phyloP scores from a whole-genome alignment of 2,329 filamentous ascomycete species.

The Aspergillus awamori region DNA sequence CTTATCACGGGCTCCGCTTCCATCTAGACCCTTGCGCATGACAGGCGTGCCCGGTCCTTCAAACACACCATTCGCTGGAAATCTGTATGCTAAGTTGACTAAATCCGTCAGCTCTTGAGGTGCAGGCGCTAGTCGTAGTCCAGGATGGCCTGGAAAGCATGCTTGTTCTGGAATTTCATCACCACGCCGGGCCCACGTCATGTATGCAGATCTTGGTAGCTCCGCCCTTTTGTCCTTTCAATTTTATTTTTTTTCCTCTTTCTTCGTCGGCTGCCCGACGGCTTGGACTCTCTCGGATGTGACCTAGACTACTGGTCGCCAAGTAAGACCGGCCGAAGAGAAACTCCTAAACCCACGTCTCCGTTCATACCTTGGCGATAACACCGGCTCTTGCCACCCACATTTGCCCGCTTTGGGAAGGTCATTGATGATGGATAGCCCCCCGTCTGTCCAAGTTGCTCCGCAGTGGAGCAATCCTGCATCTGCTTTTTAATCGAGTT shows the following conservation, averaged over 20 bases:
- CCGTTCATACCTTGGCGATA: constrained; percentile 2
- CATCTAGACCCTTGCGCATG: constrained; percentile 7
- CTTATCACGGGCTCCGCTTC: constrained; percentile 4
- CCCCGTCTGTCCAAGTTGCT: neutral
- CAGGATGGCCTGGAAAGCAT: constrained; percentile 8
- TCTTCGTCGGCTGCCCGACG: constrained; percentile 4
- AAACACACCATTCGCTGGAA: neutral
- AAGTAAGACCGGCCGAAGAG: constrained; percentile 4
- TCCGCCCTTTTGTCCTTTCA: neutral
- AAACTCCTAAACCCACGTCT: neutral
- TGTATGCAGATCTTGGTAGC: constrained; percentile 4
- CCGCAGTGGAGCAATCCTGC: constrained; percentile 6
- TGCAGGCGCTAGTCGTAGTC: neutral
- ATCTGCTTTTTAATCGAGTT: neutral
- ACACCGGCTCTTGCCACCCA: constrained; percentile 6
- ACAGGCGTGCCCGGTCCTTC: neutral
- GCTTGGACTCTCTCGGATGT: constrained; percentile 1
- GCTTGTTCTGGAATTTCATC: constrained; percentile 5
- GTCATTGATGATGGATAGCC: constrained; percentile 1
- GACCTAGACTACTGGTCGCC: constrained; percentile 8
- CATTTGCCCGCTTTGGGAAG: constrained; percentile 5
- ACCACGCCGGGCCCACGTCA: neutral
- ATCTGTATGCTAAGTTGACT: neutral
- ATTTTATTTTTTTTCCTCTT: too few species aligned
- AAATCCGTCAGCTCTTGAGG: constrained; percentile 3